These are phyloP conservation scores for Endocalyx cinctus DNA, from an alignment of 2,329 filamentous ascomycete species.

Conservation along the genomic window DNA sequence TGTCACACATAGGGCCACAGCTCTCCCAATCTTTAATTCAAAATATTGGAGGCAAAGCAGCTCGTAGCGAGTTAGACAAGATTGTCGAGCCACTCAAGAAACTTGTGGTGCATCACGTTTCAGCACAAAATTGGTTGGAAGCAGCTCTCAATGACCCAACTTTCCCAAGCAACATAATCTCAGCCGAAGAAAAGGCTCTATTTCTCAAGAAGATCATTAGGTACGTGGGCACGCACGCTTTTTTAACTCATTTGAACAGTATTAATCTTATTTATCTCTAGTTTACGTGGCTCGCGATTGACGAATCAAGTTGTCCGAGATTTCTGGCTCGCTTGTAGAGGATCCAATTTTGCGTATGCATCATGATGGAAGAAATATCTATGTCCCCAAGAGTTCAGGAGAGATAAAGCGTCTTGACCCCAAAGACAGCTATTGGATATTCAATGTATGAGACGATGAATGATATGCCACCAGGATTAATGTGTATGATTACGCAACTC, in stretches of 20 bases:
- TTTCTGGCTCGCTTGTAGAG: slow-evolving; percentile 67
- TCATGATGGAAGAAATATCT: slow-evolving; percentile 38
- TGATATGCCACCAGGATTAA: too few relatives aligned
- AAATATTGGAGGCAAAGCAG: slow-evolving; percentile 64
- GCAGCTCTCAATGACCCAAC: slow-evolving; percentile 49
- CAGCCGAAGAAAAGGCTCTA: slow-evolving; percentile 52
- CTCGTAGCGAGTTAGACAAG: slow-evolving; percentile 68
- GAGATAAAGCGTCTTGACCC: too few relatives aligned
- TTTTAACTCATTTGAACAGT: slow-evolving; percentile 1
- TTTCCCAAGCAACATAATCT: slow-evolving; percentile 58
- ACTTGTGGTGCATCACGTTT: slow-evolving; percentile 52
- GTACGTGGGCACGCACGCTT: slow-evolving; percentile 33
- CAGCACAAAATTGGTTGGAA: slow-evolving; percentile 59
- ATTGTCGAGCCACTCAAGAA: slow-evolving; percentile 68
- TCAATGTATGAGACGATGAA: too few relatives aligned
- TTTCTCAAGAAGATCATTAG: slow-evolving; percentile 65
- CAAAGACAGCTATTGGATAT: too few relatives aligned
- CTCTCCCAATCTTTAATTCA: slow-evolving; percentile 56
- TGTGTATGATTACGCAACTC: too few relatives aligned
- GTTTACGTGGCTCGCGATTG: slow-evolving; percentile 57
- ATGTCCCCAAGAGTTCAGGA: too few relatives aligned
- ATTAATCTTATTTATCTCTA: slow-evolving; percentile 22
- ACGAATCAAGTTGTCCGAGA: slow-evolving; percentile 66
- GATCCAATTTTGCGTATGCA: slow-evolving; percentile 56
- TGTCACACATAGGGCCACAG: slow-evolving; percentile 56